Conservation (phyloP, 2,329 filamentous ascomycete species). For the Penicillium occitanis region DNA sequence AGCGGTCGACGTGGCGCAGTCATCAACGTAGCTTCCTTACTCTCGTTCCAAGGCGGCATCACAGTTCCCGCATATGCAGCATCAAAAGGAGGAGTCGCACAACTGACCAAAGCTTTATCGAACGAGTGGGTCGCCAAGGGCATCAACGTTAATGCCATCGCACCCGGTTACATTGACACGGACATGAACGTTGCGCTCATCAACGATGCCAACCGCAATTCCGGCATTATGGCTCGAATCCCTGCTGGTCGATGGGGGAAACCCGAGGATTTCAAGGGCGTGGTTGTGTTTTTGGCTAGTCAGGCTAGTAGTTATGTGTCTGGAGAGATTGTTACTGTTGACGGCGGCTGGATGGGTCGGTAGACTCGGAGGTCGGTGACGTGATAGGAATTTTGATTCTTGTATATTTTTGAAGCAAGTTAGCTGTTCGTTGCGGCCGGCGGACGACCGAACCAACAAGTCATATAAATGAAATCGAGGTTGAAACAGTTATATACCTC, state of each 20-base stretch:
- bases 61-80: slow-evolving; percentile 87
- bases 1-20: slow-evolving; percentile 50
- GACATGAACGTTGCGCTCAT: slow-evolving; percentile 90
- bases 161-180: slow-evolving; percentile 87
- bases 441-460: not conserved
- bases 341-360: slow-evolving; percentile 91
- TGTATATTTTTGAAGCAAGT: not conserved
- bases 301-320: slow-evolving; percentile 76
- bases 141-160: slow-evolving; percentile 82
- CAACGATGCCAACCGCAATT: slow-evolving; percentile 66
- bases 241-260: slow-evolving; percentile 80
- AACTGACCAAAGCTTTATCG: slow-evolving; percentile 78
- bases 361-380: slow-evolving; percentile 40
- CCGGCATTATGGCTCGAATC: slow-evolving; percentile 75
- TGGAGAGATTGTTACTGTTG: slow-evolving; percentile 78
- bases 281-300: slow-evolving; percentile 73
- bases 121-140: slow-evolving; percentile 85
- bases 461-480: not conserved
- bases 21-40: slow-evolving; percentile 80
- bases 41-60: slow-evolving; percentile 82
- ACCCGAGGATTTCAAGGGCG: slow-evolving; percentile 86
- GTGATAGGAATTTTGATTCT: not conserved
- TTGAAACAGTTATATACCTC: not conserved
- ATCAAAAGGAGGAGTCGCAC: slow-evolving; percentile 78
- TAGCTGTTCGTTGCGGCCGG: not conserved